These are phyloP conservation scores for Phialemonium atrogriseum DNA, from an alignment of 2,329 filamentous ascomycete genomes.

Conservation along the genomic window DNA sequence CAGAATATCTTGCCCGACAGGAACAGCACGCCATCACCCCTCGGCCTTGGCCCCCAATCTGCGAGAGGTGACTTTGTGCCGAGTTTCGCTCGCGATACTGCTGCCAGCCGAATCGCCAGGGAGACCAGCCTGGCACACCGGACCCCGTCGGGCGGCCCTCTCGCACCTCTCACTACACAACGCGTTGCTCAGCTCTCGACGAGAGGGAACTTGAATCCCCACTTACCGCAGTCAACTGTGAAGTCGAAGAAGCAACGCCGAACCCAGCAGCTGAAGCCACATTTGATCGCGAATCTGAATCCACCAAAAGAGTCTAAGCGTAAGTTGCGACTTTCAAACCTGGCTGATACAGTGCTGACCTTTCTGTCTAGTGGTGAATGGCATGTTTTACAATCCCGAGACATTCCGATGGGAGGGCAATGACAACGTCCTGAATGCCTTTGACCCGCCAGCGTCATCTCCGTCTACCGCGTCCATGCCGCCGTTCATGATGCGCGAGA, in stretches of 20 bases:
- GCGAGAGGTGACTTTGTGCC: constrained; percentile 46
- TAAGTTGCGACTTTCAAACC: constrained; percentile 35
- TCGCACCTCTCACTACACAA: constrained; percentile 47
- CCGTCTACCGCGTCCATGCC: constrained; percentile 41
- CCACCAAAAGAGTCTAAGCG: constrained; percentile 70
- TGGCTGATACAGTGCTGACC: constrained; percentile 19
- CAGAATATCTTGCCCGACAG: constrained; percentile 48
- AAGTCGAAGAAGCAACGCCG: constrained; percentile 50
- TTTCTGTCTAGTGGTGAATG: constrained; percentile 63
- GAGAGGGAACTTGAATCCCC: constrained; percentile 37
- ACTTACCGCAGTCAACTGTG: constrained; percentile 31
- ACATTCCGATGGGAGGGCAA: constrained; percentile 94
- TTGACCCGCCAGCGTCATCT: constrained; percentile 57
- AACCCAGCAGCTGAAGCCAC: constrained; percentile 62
- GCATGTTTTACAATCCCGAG: constrained; percentile 89
- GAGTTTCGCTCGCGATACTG: constrained; percentile 57
- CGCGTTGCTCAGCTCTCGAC: constrained; percentile 45
- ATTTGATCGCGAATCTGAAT: constrained; percentile 79
- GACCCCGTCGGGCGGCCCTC: constrained; percentile 41
- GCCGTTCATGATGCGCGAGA: constrained; percentile 39
- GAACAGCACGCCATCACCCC: constrained; percentile 42
- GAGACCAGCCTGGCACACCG: constrained; percentile 55
- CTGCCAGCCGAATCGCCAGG: constrained; percentile 56
- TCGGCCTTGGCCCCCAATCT: constrained; percentile 49
- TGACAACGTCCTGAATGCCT: constrained; percentile 72